Conservation (phyloP, 2,329 filamentous ascomycete genomes). For the Alternaria metachromatica region DNA sequence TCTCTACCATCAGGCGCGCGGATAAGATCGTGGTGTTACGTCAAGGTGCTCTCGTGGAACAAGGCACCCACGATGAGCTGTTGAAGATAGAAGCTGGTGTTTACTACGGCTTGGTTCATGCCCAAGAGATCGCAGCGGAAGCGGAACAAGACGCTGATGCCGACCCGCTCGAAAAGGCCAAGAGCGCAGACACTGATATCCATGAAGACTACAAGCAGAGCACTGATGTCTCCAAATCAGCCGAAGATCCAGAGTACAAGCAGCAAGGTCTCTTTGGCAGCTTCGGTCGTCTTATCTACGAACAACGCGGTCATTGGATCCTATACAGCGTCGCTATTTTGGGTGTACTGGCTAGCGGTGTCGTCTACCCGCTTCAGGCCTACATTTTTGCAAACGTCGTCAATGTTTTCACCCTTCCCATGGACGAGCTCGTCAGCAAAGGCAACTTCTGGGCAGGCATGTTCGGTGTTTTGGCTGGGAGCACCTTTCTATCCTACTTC, state of each 20-base stretch:
- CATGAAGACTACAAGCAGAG: constrained; percentile 10
- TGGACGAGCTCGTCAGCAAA: constrained; percentile 31
- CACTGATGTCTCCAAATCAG: constrained; percentile 6
- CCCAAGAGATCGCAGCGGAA: constrained; percentile 43
- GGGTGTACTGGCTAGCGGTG: constrained; percentile 42
- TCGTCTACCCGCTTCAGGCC: constrained; percentile 49
- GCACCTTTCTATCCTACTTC: constrained; percentile 62
- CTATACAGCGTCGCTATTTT: constrained; percentile 39
- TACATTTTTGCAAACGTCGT: constrained; percentile 49
- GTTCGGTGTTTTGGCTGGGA: constrained; percentile 66
- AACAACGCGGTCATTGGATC: constrained; percentile 45
- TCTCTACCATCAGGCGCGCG: constrained; percentile 78
- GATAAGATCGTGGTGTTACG: constrained; percentile 80
- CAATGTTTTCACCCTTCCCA: constrained; percentile 45
- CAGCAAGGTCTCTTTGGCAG: constrained; percentile 37
- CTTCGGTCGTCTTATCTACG: constrained; percentile 43
- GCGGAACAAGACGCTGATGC: constrained; percentile 28
- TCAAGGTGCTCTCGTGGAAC: constrained; percentile 73
- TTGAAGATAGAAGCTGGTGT: constrained; percentile 66
- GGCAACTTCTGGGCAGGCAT: constrained; percentile 70
- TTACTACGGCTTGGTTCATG: constrained; percentile 71
- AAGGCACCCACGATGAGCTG: constrained; percentile 77
- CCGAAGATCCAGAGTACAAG: constrained; percentile 37
- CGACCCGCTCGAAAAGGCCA: constrained; percentile 17
- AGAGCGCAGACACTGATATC: constrained; percentile 22